Percentiles rank a stretch among this genome's conserved stretches.
Evolutionary conservation across 225 moss, liverwort and hornwort species (phyloP).

Genomic region (Thuidium tamariscinum): DNA sequence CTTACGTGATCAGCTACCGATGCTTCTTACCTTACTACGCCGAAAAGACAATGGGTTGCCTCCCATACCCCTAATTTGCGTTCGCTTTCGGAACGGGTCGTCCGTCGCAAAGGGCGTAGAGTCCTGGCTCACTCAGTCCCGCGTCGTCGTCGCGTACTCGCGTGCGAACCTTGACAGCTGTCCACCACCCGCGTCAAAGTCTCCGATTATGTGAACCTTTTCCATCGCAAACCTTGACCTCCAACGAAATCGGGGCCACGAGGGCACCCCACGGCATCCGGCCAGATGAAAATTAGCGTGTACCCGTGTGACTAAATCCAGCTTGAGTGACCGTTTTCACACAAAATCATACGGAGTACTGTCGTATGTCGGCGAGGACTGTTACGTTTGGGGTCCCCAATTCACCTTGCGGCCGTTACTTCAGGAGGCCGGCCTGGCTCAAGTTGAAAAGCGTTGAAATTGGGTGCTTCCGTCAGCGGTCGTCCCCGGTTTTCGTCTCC

Average conservation of each 20-base stretch:
- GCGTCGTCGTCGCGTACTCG: background rate
- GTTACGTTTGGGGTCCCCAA: no score
- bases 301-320: background rate
- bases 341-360: no score
- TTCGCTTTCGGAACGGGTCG: no score
- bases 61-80: no score
- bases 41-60: no score
- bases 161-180: background rate
- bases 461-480: background rate
- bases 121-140: no score
- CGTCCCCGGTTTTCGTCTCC: background rate
- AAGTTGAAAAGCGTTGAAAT: slow-evolving; percentile 9
- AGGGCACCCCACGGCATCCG: background rate
- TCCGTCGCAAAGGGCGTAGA: background rate
- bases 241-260: background rate
- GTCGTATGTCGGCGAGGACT: background rate
- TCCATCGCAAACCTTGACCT: background rate
- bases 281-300: no score
- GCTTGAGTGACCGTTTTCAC: no score
- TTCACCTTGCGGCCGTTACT: background rate
- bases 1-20: no score
- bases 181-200: background rate
- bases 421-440: no score
- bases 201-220: background rate
- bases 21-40: no score